Base-by-base conservation (phyloP, 768 basidiomycete species). In the Russula emetica region DNA sequence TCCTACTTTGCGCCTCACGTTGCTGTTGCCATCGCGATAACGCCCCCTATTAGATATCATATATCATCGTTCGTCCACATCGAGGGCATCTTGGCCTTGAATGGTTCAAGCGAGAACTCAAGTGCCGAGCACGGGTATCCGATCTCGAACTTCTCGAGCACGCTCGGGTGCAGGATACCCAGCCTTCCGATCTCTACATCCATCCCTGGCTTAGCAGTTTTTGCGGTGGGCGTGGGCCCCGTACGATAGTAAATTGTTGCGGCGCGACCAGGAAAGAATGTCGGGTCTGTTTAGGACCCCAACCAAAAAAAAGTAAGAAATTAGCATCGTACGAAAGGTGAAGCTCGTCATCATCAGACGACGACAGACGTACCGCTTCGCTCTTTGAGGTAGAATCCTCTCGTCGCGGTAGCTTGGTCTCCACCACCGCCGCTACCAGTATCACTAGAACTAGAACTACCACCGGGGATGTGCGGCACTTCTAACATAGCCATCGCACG, bases 401-500 rank as follows among this genome's bases (percentile, higher is more conserved):
- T 45, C 44, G 80, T 83, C 55, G 77, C 73, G 32, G 85, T 84
- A 64, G 82, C 78, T 42, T 71, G 76, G 70, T 89, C 83, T 36
- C 71, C 75, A 64, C 71, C 75, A 64, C 78, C 83, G 70, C 89
- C 83, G 36, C 36, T 5, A 13, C 36, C 13, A 36, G 11, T 11
- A 34, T 11, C 11, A 34, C 34, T 2, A 30, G 30, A 5, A 32
- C 32, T 32, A 32, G n/a, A n/a, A n/a, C 9, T 2, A 34, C 71
- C 74, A 62, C 78, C 83, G 24, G 78, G 74, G 60, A 98, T 89
- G 68, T 86, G 83, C 44, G 93, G 90, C 40, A 99, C 82, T 67
- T 97, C 96, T 24, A 99, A 78, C 83, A 97, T 94, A 74, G 87
- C 90, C 97, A 99, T 98, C 42, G 92, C 83, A 55, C 95, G 82